A percentile compares a stretch with the other conserved stretches of the same genome.
Evolutionary conservation across 305 asterid species (phyloP).

Genomic region (Fraxinus sp.): DNA sequence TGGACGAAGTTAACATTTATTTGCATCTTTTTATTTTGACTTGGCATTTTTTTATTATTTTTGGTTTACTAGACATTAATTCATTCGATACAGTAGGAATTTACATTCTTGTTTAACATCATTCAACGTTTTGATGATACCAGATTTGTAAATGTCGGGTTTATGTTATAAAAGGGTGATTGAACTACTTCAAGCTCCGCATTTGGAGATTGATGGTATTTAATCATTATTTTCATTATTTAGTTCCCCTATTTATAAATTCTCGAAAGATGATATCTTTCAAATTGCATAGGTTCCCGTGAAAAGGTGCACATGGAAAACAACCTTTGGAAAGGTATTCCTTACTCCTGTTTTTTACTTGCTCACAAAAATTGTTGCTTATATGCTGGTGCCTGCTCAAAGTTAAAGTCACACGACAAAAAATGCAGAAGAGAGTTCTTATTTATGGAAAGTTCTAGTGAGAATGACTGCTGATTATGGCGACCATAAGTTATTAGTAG

Average conservation of each 20-base stretch:
- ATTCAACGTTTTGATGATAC: background rate
- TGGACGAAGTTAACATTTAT: background rate
- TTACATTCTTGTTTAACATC: background rate
- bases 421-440: too few species aligned
- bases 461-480: too few species aligned
- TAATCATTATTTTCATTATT: background rate
- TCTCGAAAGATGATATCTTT: slow-evolving; percentile 7
- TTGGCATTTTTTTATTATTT: background rate
- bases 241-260: background rate
- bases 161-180: slow-evolving; percentile 61
- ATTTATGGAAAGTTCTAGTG: too few species aligned
- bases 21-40: background rate
- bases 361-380: too few species aligned
- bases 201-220: slow-evolving; percentile 63
- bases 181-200: slow-evolving; percentile 76
- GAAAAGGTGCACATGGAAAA: too few species aligned
- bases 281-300: background rate
- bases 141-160: slow-evolving; percentile 6
- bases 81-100: background rate
- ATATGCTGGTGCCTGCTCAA: too few species aligned
- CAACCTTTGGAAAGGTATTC: too few species aligned
- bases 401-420: too few species aligned
- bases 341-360: too few species aligned
- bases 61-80: background rate
- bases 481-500: too few species aligned